phyloP scores from a whole-genome alignment of 441 rosid genomes.

The Aquilaria agallochum region DNA sequence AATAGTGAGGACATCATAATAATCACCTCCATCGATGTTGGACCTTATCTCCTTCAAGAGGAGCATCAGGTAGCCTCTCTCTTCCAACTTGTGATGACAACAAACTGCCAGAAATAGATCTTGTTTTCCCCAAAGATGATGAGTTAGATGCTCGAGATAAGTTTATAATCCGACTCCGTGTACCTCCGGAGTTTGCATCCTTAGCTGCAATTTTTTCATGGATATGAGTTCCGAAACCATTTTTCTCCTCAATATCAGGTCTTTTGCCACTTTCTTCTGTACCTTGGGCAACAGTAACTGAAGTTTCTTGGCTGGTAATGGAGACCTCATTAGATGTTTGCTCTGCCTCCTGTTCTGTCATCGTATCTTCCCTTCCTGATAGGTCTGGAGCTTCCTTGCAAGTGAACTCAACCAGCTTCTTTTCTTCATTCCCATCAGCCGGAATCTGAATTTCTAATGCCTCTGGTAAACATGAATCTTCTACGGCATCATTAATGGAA shows the following conservation, averaged over 20 bases:
- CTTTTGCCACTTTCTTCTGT: conserved; percentile 28
- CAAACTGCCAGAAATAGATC: conserved; percentile 41
- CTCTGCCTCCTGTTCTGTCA: conserved; percentile 24
- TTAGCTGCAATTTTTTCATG: conserved; percentile 37
- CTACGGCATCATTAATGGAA: conserved; percentile 14
- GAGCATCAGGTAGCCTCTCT: conserved; percentile 55
- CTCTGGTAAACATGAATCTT: conserved; percentile 25
- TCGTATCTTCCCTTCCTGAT: conserved; percentile 26
- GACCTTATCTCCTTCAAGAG: conserved; percentile 45
- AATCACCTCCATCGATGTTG: conserved; percentile 78
- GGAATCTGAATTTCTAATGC: conserved; percentile 24
- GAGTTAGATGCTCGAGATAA: conserved; percentile 41
- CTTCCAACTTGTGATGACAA: conserved; percentile 40
- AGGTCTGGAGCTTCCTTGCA: conserved; percentile 20
- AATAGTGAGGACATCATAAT: conserved; percentile 21
- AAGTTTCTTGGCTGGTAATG: conserved; percentile 31
- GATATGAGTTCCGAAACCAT: conserved; percentile 30
- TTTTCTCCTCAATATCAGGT: conserved; percentile 30
- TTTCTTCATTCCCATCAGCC: conserved; percentile 20
- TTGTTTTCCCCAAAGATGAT: conserved; percentile 44
- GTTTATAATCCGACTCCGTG: conserved; percentile 59
- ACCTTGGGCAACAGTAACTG: conserved; percentile 23
- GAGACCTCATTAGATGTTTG: conserved; percentile 26
- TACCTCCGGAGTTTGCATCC: conserved; percentile 42
- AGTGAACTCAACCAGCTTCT: conserved; percentile 18